Base-by-base conservation (phyloP, 1,284 basidiomycete species). In the Tilletia indica region DNA sequence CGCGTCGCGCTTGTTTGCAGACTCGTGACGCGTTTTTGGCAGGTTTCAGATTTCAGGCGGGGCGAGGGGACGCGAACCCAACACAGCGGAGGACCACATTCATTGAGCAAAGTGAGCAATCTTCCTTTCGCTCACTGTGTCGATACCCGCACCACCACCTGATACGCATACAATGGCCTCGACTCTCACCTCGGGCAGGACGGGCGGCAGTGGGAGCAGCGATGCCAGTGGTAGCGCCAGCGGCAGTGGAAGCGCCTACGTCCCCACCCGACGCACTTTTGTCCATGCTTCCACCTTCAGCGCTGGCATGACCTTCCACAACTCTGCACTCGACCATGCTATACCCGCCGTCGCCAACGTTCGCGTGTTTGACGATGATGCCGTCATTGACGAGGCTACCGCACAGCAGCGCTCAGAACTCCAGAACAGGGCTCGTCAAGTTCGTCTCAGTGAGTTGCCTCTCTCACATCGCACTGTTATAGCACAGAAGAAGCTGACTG, bases 381-480 rank as follows among this genome's bases (percentile, higher is more conserved):
- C 51, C 19, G 51, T n/a, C 51, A 19, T 54, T 6, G 51, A 54
- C 61, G 36, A 64, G 34, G 16, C 38, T 6, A 54, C 51, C 14
- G 61, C 61, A 16, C 61, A 64, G 36, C 61, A 64, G 36, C 61
- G 61, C 4, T 36, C 34, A 3, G 61, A 64, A 4, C 61, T 64
- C 14, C 61, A 64, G 61, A 11, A 42, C 3, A 64, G 31, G 36
- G 61, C 61, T 4, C 61, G 61, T 16, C 61, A 64, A 21, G 61
- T 64, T 14, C 61, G 61, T 38, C 61, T 64, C 31, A 64, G 61
- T 64, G 61, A 64, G 61, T 64, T 8, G 14, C 42, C n/a, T n/a
- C n/a, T n/a, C n/a, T n/a, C 42, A 9, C 14, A 45, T 8, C 42
- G 14, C 42, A 45, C 3, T 8, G 3, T 8, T 45, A 1, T 9